phyloP scores from a whole-genome alignment of 179 eudicot species.

The Nepenthes alata region DNA sequence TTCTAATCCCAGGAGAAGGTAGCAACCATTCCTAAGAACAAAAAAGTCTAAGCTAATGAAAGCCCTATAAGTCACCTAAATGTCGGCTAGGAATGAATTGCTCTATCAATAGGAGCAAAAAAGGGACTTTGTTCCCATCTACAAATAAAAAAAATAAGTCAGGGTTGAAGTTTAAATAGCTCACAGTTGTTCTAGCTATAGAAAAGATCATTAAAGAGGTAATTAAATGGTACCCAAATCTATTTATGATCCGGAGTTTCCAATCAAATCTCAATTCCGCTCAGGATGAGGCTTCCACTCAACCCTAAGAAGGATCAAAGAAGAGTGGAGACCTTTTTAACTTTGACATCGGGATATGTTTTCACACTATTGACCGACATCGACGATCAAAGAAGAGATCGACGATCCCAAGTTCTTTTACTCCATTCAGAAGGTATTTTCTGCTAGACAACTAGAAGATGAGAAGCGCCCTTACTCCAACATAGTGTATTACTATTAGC shows the following conservation, averaged over 20 bases:
- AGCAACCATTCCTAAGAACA: conserved; percentile 12
- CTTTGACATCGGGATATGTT: conserved; percentile 17
- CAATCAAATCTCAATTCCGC: not conserved
- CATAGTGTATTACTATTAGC: conserved; percentile 15
- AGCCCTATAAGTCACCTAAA: conserved; percentile 8
- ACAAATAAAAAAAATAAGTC: conserved; percentile 1
- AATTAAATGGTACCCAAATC: conserved; percentile 1
- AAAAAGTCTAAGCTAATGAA: conserved; percentile 10
- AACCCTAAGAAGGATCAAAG: conserved; percentile 11
- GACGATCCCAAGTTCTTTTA: conserved; percentile 5
- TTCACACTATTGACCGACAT: conserved; percentile 11
- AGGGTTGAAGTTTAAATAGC: conserved; percentile 5
- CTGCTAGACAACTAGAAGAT: conserved; percentile 4
- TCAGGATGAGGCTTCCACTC: conserved; percentile 10
- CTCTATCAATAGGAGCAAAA: conserved; percentile 8
- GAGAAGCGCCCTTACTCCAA: conserved; percentile 15
- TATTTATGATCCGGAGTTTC: conserved; percentile 2
- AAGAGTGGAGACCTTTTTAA: conserved; percentile 20
- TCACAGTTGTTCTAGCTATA: conserved; percentile 9
- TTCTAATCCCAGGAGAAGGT: conserved; percentile 9
- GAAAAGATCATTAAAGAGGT: conserved; percentile 3
- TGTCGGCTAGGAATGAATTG: conserved; percentile 3
- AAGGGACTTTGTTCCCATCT: conserved; percentile 6
- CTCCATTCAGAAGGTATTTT: conserved; percentile 2
- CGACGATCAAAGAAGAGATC: conserved; percentile 1